Conservation (phyloP, 768 basidiomycete species). For the Rhizopogon salebrosus region DNA sequence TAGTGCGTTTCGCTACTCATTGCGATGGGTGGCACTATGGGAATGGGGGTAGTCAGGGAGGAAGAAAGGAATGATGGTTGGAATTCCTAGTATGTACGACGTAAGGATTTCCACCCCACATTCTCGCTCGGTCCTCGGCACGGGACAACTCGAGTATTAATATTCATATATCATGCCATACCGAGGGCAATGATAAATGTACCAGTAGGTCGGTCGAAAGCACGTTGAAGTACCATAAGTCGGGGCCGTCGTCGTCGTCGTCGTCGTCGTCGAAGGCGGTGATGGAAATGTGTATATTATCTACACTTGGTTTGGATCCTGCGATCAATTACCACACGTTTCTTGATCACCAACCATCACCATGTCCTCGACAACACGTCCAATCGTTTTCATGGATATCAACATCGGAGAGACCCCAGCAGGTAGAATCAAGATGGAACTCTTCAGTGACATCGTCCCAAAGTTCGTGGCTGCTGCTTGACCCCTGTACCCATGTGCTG, state of each 20-base stretch:
- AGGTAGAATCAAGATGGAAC: conserved; percentile 94
- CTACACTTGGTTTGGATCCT: neutral
- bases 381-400: conserved; percentile 96
- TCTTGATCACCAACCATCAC: neutral
- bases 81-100: conserved; percentile 4
- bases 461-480: conserved; percentile 50
- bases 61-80: conserved; percentile 1
- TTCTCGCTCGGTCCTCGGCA: neutral
- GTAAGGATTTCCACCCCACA: conserved; percentile 9
- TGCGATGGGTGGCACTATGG: neutral
- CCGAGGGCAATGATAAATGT: neutral
- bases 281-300: neutral
- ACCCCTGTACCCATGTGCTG: neutral
- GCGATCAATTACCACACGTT: neutral
- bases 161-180: neutral
- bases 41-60: neutral
- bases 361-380: conserved; percentile 55
- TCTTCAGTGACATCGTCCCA: conserved; percentile 93
- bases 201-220: neutral
- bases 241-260: neutral
- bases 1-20: conserved; percentile 37
- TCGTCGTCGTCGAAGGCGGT: neutral
- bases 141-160: neutral
- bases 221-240: neutral
- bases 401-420: conserved; percentile 96